phyloP scores from a whole-genome alignment of 2,329 filamentous ascomycete species.

The Colletotrichum tamarilloi region DNA sequence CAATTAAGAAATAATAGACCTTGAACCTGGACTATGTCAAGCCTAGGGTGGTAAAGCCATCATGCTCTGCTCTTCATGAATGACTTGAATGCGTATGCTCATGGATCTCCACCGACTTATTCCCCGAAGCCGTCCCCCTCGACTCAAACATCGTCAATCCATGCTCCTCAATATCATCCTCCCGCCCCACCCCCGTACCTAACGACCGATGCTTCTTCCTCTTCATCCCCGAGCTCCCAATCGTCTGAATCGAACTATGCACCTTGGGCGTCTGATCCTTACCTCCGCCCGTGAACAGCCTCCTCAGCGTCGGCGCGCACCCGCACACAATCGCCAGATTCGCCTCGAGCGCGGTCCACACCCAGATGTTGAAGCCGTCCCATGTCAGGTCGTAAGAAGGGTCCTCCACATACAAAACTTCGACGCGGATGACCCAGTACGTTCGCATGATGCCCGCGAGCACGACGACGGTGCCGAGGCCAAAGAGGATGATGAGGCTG shows the following conservation, averaged over 20 bases:
- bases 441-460: constrained; percentile 49
- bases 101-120: not conserved
- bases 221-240: not conserved
- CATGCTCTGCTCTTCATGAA: not conserved
- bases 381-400: constrained; percentile 53
- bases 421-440: constrained; percentile 45
- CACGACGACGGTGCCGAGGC: constrained; percentile 50
- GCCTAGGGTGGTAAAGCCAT: not conserved
- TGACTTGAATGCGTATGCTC: not conserved
- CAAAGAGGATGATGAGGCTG: constrained; percentile 50
- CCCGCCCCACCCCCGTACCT: too few species aligned
- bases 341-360: constrained; percentile 54
- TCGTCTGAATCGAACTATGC: constrained; percentile 5
- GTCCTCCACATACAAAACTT: constrained; percentile 38
- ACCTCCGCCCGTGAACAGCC: constrained; percentile 29
- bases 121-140: not conserved
- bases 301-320: constrained; percentile 48
- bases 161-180: not conserved
- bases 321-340: constrained; percentile 54
- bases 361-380: constrained; percentile 53
- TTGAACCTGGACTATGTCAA: not conserved
- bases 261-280: not conserved
- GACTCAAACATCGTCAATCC: not conserved
- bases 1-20: not conserved
- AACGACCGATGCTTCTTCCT: not conserved